Conservation (phyloP, 2,329 filamentous ascomycete species). For the Lasiodiplodia sp. region DNA sequence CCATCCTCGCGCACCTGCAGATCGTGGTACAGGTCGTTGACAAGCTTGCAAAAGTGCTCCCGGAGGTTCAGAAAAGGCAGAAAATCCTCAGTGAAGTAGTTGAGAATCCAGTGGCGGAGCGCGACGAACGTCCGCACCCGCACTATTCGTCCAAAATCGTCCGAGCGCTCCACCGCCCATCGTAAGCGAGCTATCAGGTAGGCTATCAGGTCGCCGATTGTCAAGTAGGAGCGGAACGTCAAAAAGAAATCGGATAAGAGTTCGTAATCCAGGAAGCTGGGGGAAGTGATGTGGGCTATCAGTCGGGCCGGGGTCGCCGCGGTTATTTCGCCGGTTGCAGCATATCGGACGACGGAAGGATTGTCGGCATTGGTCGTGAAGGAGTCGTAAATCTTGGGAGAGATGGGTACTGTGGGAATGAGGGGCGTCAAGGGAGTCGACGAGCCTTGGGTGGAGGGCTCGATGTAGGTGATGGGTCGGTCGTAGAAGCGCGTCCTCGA, state of each 20-base stretch:
- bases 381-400: slow-evolving; percentile 79
- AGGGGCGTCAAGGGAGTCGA: slow-evolving; percentile 43
- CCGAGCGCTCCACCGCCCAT: slow-evolving; percentile 82
- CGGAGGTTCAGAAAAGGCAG: slow-evolving; percentile 77
- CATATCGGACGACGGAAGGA: slow-evolving; percentile 81
- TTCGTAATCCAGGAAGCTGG: slow-evolving; percentile 95
- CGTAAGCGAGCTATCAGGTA: slow-evolving; percentile 84
- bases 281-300: slow-evolving; percentile 95
- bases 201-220: slow-evolving; percentile 75
- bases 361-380: slow-evolving; percentile 86
- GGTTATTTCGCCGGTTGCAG: slow-evolving; percentile 75
- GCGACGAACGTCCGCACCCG: slow-evolving; percentile 95
- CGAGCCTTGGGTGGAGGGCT: slow-evolving; percentile 42
- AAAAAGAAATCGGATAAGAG: slow-evolving; percentile 97
- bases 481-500: slow-evolving; percentile 17
- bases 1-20: slow-evolving; percentile 60
- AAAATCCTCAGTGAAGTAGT: slow-evolving; percentile 97
- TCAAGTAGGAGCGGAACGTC: slow-evolving; percentile 88
- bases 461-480: slow-evolving; percentile 44
- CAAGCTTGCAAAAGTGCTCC: slow-evolving; percentile 76
- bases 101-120: slow-evolving; percentile 94
- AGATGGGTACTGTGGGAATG: slow-evolving; percentile 47
- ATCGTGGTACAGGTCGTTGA: slow-evolving; percentile 70
- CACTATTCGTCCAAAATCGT: slow-evolving; percentile 92
- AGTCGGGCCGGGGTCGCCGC: slow-evolving; percentile 91